Percentiles rank a stretch among this genome's conserved stretches.
phyloP scores from a whole-genome alignment of 768 basidiomycete genomes.

The Tephrocybe sp. region DNA sequence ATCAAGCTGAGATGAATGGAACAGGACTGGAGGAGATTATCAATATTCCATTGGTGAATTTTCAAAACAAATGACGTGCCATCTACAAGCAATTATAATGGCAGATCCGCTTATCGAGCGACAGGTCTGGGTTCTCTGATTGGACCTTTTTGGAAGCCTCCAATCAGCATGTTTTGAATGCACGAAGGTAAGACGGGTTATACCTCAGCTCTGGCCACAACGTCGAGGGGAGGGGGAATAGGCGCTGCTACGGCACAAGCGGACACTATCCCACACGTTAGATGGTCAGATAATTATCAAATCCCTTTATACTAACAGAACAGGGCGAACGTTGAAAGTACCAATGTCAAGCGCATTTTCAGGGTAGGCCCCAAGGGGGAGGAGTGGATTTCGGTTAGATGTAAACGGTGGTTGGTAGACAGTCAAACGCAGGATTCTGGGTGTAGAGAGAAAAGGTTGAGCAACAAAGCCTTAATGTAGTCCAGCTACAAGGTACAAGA shows the following conservation, averaged over 20 bases:
- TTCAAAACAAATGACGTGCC: neutral
- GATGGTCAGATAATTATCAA: neutral
- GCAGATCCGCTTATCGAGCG: constrained; percentile 11
- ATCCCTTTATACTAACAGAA: constrained; percentile 7
- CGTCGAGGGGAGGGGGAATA: constrained; percentile 17
- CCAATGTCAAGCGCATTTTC: constrained; percentile 10
- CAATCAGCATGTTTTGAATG: neutral
- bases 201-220: constrained; percentile 16
- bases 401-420: neutral
- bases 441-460: neutral
- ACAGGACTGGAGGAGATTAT: too few species aligned
- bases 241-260: constrained; percentile 13
- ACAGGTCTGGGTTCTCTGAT: neutral
- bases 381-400: neutral
- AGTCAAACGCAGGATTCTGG: neutral
- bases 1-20: neutral
- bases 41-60: too few species aligned
- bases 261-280: constrained; percentile 8
- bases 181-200: neutral
- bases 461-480: constrained; percentile 1
- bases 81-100: constrained; percentile 11
- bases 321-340: constrained; percentile 10
- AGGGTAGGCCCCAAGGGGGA: neutral
- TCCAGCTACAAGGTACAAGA: constrained; percentile 2
- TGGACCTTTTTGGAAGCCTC: neutral